Percentiles rank a stretch among this genome's conserved stretches.
These are phyloP conservation scores for Escallonia rubra DNA, from an alignment of 129 eudicot genomes.

Conservation along the genomic window DNA sequence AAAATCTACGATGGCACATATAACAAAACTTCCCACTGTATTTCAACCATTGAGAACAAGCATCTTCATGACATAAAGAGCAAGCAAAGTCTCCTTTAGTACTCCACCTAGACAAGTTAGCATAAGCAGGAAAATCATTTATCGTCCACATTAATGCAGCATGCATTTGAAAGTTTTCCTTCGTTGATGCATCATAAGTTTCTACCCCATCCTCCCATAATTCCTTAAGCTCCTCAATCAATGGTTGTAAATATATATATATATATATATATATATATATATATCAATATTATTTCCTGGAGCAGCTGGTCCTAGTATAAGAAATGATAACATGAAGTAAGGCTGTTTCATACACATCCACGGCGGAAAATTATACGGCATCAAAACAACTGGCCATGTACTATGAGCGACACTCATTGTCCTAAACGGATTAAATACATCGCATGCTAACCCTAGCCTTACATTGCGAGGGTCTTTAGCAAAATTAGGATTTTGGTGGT, in stretches of 20 bases:
- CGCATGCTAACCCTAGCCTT: slow-evolving; percentile 10
- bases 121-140: neutral
- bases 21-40: too few relatives aligned
- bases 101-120: too few relatives aligned
- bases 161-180: neutral
- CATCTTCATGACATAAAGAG: too few relatives aligned
- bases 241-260: too few relatives aligned
- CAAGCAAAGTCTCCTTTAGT: too few relatives aligned
- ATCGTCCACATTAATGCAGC: neutral
- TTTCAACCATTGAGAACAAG: too few relatives aligned
- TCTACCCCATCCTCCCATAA: neutral
- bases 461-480: slow-evolving; percentile 7
- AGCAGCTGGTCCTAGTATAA: neutral
- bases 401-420: neutral
- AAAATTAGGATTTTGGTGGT: neutral
- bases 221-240: neutral
- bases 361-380: too few relatives aligned
- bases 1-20: too few relatives aligned
- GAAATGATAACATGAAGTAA: neutral
- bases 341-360: neutral
- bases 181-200: neutral
- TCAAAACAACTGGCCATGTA: too few relatives aligned
- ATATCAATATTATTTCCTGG: neutral
- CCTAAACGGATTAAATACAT: slow-evolving; percentile 13
- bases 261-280: too few relatives aligned